Evolutionary conservation across 73 alveolate species (phyloP).

Genomic region (Tetrahymena elliotti): DNA sequence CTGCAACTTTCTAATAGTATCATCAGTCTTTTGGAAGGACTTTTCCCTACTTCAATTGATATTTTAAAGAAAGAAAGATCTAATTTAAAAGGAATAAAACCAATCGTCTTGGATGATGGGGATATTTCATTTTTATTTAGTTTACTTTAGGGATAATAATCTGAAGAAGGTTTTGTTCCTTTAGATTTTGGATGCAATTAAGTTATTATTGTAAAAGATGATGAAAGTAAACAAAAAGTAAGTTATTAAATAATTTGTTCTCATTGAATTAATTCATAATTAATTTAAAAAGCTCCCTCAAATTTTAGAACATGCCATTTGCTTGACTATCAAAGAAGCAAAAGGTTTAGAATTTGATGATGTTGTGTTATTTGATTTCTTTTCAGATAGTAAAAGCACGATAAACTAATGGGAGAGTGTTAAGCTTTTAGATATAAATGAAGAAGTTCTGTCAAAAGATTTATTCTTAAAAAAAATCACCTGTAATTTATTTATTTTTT

Average conservation of each 20-base stretch:
- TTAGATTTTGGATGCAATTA: conserved; percentile 70
- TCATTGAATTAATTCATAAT: not conserved
- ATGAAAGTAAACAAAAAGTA: conserved; percentile 48
- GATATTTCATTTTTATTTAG: not conserved
- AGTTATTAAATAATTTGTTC: not conserved
- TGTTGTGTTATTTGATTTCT: conserved; percentile 69
- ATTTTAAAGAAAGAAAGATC: conserved; percentile 56
- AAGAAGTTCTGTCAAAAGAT: not conserved
- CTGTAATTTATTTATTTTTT: not conserved
- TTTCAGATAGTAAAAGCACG: conserved; percentile 30
- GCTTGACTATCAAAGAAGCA: conserved; percentile 74
- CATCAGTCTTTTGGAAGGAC: conserved; percentile 45
- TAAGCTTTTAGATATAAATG: conserved; percentile 10
- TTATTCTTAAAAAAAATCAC: not conserved
- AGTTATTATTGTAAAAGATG: conserved; percentile 67
- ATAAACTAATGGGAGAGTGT: conserved; percentile 45
- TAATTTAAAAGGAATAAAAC: conserved; percentile 54
- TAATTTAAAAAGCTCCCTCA: conserved; percentile 26
- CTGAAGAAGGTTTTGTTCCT: not conserved
- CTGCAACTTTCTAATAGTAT: conserved; percentile 64
- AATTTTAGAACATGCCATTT: conserved; percentile 47
- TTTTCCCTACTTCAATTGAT: conserved; percentile 69
- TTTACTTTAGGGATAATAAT: not conserved
- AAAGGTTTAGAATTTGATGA: conserved; percentile 80
- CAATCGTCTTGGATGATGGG: conserved; percentile 6